These are phyloP conservation scores for Raddia guianensis DNA, from an alignment of 176 grass and related monocot genomes.

Conservation along the genomic window DNA sequence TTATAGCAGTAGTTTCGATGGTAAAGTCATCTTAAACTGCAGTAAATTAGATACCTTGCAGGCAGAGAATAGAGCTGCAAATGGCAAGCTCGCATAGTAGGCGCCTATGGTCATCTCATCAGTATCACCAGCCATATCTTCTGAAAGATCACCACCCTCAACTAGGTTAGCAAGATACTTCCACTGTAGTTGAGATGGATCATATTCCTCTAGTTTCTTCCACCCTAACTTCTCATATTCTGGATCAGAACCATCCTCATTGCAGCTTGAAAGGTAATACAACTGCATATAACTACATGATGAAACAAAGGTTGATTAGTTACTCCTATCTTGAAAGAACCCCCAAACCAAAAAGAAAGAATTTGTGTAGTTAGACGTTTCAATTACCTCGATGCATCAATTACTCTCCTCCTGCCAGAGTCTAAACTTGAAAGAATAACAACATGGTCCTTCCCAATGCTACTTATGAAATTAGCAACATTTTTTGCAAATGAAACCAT, in stretches of 20 bases:
- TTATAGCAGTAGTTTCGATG: constrained; percentile 11
- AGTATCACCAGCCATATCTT: constrained; percentile 48
- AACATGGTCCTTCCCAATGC: constrained; percentile 74
- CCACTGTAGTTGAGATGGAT: constrained; percentile 67
- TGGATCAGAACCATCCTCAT: constrained; percentile 68
- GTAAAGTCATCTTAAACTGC: constrained; percentile 21
- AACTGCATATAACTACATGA: constrained; percentile 72
- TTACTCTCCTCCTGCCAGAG: constrained; percentile 76
- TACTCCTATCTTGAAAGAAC: background rate
- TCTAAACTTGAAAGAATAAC: constrained; percentile 95
- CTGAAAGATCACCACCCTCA: constrained; percentile 55
- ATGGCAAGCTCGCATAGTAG: constrained; percentile 75
- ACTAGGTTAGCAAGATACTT: constrained; percentile 64
- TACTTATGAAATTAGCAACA: constrained; percentile 61
- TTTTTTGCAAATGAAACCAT: constrained; percentile 88
- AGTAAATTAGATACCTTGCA: constrained; percentile 64
- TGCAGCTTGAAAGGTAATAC: constrained; percentile 79
- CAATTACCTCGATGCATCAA: constrained; percentile 82
- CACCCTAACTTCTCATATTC: constrained; percentile 80
- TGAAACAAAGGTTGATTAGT: constrained; percentile 14
- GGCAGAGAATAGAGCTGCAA: constrained; percentile 67
- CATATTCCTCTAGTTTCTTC: constrained; percentile 81
- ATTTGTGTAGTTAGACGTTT: constrained; percentile 25
- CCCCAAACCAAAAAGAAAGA: constrained; percentile 1
- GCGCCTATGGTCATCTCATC: constrained; percentile 62